phyloP scores from a whole-genome alignment of 768 basidiomycete genomes.

The Leccinum truebloodii region DNA sequence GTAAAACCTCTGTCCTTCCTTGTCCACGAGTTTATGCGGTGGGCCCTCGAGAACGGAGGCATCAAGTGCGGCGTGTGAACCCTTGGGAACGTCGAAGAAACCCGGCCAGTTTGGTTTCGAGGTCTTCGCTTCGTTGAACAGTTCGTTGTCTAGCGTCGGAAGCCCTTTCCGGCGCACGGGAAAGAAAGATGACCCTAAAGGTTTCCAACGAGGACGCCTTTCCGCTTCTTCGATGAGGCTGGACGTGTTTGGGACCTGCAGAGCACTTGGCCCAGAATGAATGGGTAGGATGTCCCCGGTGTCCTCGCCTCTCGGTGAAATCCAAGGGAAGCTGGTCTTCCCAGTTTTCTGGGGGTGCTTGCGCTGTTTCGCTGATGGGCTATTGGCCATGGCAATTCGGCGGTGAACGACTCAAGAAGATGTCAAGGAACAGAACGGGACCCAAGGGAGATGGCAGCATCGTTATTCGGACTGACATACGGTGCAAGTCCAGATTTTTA shows the following conservation, averaged over 20 bases:
- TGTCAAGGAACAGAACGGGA: neutral
- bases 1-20: slow-evolving; percentile 30
- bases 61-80: slow-evolving; percentile 11
- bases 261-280: neutral
- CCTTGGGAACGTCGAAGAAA: slow-evolving; percentile 23
- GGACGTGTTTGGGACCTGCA: slow-evolving; percentile 1
- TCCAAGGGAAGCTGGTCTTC: slow-evolving; percentile 2
- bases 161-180: slow-evolving; percentile 10
- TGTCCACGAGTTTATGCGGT: slow-evolving; percentile 10
- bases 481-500: slow-evolving; percentile 13
- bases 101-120: slow-evolving; percentile 26
- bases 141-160: slow-evolving; percentile 22
- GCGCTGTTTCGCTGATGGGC: slow-evolving; percentile 10
- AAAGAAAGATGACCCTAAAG: slow-evolving; percentile 18
- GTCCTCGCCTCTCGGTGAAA: neutral
- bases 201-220: slow-evolving; percentile 8
- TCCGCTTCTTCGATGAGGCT: slow-evolving; percentile 12
- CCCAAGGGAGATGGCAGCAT: neutral
- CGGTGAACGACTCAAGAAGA: neutral
- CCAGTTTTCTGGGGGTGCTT: slow-evolving; percentile 3
- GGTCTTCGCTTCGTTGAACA: slow-evolving; percentile 29
- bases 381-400: slow-evolving; percentile 13
- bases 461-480: slow-evolving; percentile 1
- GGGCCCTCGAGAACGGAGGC: slow-evolving; percentile 9
- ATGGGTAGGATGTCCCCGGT: slow-evolving; percentile 1